Base-by-base conservation (phyloP, 2,329 filamentous ascomycete species). In the Stemphylium beticola region DNA sequence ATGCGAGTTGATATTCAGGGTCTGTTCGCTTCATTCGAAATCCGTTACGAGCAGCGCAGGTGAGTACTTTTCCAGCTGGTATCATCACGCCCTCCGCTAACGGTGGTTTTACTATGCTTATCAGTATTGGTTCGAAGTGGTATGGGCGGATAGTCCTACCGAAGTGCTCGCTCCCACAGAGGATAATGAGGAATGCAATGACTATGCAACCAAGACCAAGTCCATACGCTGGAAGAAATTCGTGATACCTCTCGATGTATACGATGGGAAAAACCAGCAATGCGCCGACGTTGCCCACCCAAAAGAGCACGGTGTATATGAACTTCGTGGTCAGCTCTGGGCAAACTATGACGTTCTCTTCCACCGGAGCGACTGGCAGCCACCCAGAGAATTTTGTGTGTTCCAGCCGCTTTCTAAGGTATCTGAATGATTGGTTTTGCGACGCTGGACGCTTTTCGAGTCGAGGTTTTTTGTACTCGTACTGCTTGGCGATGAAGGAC, bases 151-250 rank as follows among this genome's bases (percentile, higher is more conserved):
- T 6, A 15, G 18, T 15, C 39, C 11, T 41, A 56, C 53, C 39
- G 11, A 49, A 51, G 24, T 22, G 46, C 17, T 33, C 47, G 42
- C 37, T 57, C n/a, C 51, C 55, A 15, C 70, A 48, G 34, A 85
- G 55, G 4, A 86, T 77, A 45, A 87, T 78, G 37, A 83, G 68
- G 22, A 87, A 82, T 34, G 86, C 85, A 12, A 88, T 71, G 51
- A 83, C 76, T 76, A 91, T 90, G 75, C 88, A 83, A 68, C 80
- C 81, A 60, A 87, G 82, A 43, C 83, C 82, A 33, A 89, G 73
- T 14, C 87, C 74, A 65, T 82, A 91, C 2, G 86, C 87, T 1
- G 81, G 81, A 82, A 87, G 83, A 74, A 90, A 92, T 4, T 85
- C 86, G 53, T 86, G 74, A 64, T 87, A 82, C 53, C 83, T 77